Evolutionary conservation across 176 grass and related monocot species (phyloP), one percentile per base, ranked within the genome.

Genomic region (Ananas comosus): DNA sequence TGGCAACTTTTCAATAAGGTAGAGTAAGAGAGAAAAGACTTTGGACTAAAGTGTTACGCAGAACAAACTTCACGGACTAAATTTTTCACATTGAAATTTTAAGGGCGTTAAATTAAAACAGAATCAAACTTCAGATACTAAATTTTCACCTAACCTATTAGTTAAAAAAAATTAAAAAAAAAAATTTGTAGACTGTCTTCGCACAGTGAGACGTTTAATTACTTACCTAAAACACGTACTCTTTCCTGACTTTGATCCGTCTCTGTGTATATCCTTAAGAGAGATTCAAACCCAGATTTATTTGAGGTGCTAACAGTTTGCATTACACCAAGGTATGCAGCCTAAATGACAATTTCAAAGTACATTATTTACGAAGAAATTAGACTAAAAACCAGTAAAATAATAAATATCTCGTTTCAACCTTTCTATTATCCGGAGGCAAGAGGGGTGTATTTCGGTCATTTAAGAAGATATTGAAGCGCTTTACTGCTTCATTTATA

Each of bases 281-380:
- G 89, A 76, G 85, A 83, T 51, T 88, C 75, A 72, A 92, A 97
- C 59, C 82, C 82, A 19, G 68, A 85, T 83, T 74, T 92, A 71
- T 97, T 73, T 71, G 77, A 83, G 23, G 48, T 69, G 56, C 54
- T 88, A 65, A 86, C 88, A 75, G 53, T 81, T 48, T 87, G 76
- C 93, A 97, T 97, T 74, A 92, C 86, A 87, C 86, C 72, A 1
- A 92, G 71, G 69, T 90, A 97, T 74, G 84, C 82, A 69, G 74
- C 81, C 93, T 97, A 86, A 48, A 85, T 67, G 64, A 79, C 53
- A 89, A 61, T 10, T 10, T 2, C 7, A 75, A 66, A 23, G 69
- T 53, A 69, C 1, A 70, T 29, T 57, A 72, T 64, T 12, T 51
- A 71, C 47, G 71, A 25, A 72, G 10, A 76, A 18, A 18, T 51